Conservation (phyloP, 371 early-diverging fungal genomes). For the Blakeslea trispora region DNA sequence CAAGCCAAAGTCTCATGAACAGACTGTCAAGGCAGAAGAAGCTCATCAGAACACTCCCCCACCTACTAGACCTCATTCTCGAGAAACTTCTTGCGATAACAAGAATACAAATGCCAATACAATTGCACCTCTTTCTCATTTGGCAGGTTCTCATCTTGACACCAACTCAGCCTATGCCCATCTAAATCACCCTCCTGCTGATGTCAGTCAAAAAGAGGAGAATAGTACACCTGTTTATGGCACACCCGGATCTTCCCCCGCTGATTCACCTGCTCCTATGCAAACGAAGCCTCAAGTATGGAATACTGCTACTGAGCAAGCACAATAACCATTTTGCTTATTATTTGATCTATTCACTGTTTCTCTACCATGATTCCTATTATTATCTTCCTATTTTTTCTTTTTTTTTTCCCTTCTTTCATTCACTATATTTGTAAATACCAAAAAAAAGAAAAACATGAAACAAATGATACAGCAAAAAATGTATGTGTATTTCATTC, state of each 20-base stretch:
- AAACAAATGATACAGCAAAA: too few relatives aligned
- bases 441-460: too few relatives aligned
- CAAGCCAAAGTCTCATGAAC: slow-evolving; percentile 20
- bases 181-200: slow-evolving; percentile 15
- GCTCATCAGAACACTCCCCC: slow-evolving; percentile 31
- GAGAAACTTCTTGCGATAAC: slow-evolving; percentile 25
- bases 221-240: neutral
- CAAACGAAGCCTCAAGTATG: neutral
- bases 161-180: slow-evolving; percentile 28
- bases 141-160: slow-evolving; percentile 11
- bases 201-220: neutral
- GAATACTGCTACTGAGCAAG: neutral
- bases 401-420: too few relatives aligned
- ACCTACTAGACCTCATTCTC: slow-evolving; percentile 34
- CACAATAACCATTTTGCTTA: too few relatives aligned
- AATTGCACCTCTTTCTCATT: neutral
- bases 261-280: slow-evolving; percentile 8
- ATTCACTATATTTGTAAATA: too few relatives aligned
- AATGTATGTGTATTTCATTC: too few relatives aligned
- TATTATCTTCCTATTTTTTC: too few relatives aligned
- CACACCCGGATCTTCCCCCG: slow-evolving; percentile 21
- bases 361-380: too few relatives aligned
- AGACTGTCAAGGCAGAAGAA: slow-evolving; percentile 12
- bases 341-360: too few relatives aligned
- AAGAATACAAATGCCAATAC: neutral